A percentile compares a stretch with the other conserved stretches of the same genome.
Conservation (phyloP, 495 filamentous ascomycete genomes). For the Aspergillus ellipticus region DNA sequence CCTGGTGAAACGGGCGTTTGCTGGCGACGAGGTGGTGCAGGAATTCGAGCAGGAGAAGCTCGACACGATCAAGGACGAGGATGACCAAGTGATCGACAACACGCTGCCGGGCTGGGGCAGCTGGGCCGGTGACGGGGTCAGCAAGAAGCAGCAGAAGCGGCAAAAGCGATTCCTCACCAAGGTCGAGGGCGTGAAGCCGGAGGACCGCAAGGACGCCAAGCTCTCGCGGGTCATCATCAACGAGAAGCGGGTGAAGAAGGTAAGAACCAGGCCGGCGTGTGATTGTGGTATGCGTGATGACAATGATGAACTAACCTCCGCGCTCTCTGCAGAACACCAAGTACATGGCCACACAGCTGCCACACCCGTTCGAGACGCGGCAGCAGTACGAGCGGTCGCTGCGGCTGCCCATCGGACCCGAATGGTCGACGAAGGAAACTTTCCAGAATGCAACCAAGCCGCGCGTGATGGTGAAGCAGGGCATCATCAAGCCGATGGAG, state of each 20-base stretch:
- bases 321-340: slow-evolving; percentile 63
- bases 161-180: slow-evolving; percentile 64
- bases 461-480: slow-evolving; percentile 86
- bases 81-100: slow-evolving; percentile 77
- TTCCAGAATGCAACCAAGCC: slow-evolving; percentile 90
- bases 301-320: slow-evolving; percentile 26
- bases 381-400: slow-evolving; percentile 89
- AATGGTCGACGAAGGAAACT: slow-evolving; percentile 91
- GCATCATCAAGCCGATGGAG: slow-evolving; percentile 82
- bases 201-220: slow-evolving; percentile 76
- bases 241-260: slow-evolving; percentile 88
- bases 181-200: slow-evolving; percentile 70
- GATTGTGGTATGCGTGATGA: neutral
- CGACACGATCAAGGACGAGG: slow-evolving; percentile 69
- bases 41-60: slow-evolving; percentile 81
- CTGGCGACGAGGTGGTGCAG: slow-evolving; percentile 79
- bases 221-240: slow-evolving; percentile 84
- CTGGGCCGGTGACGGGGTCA: slow-evolving; percentile 80
- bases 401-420: slow-evolving; percentile 82
- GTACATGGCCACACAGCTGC: slow-evolving; percentile 77
- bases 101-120: slow-evolving; percentile 90
- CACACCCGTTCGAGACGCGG: slow-evolving; percentile 80
- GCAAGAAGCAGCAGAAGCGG: slow-evolving; percentile 57
- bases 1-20: slow-evolving; percentile 81
- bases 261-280: slow-evolving; percentile 31